Evolutionary conservation across 2,329 filamentous ascomycete species (phyloP), one percentile per base, ranked within the genome.

Genomic region (Alternaria gaisen): DNA sequence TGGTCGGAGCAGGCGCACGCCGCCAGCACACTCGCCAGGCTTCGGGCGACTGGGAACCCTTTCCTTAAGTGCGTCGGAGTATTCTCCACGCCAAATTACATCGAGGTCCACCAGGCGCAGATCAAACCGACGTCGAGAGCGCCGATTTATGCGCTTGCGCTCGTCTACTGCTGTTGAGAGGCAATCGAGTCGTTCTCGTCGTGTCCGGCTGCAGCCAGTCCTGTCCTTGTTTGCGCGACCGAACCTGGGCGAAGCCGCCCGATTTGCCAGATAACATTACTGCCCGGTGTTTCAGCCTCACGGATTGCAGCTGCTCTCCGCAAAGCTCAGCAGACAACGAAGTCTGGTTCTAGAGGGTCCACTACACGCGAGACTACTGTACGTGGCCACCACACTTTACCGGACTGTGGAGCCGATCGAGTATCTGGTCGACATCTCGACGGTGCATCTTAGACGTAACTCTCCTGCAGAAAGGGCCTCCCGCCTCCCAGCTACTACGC

Each of bases 261-360:
- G 61, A 62, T 63, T 66, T 46, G 46, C 34, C 53, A 56, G 40
- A 50, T 32, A 56, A 43, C 41, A 54, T 41, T 50, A 61, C 56
- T 48, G 57, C 48, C 64, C 64, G 61, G 64, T 64, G 67, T 70
- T 70, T 70, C 67, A 67, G 64, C 59, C 57, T 51, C 60, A 54
- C n/a, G 44, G 55, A 34, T 58, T 43, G 54, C 53, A 60, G 55
- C 55, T 50, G 46, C 20, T 53, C 44, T 56, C 61, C 56, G 63
- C 64, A 51, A 51, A 57, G 48, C 53, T 60, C 26, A 41, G 32
- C 44, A 24, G 52, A 44, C 38, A 48, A 54, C 60, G 44, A 56
- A 47, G 53, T 54, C 58, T 60, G 61, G 43, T 53, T 52, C 12
- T 24, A 40, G 14, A 40, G 52, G 40, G 50, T 32, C 50, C 50